phyloP scores from a whole-genome alignment of 345 rosid species.

The Mallotus nudiflorus region DNA sequence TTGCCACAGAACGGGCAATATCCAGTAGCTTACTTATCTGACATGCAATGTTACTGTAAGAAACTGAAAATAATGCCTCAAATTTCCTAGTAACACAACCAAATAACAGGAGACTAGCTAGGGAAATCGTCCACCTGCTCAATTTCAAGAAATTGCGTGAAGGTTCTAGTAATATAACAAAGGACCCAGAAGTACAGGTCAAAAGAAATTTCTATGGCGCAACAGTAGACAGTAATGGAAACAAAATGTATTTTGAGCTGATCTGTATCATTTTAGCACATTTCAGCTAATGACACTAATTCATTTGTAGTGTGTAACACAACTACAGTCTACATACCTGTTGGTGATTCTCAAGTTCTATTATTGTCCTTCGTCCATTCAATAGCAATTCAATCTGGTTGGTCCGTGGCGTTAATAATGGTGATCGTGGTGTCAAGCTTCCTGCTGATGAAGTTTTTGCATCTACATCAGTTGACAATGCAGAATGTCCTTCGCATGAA shows the following conservation, averaged over 20 bases:
- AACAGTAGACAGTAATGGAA: neutral
- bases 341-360: constrained; percentile 78
- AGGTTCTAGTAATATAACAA: neutral
- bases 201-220: neutral
- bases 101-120: neutral
- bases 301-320: neutral
- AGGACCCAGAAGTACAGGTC: neutral
- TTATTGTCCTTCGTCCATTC: constrained; percentile 63
- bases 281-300: neutral
- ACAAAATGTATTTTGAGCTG: neutral
- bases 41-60: constrained; percentile 22
- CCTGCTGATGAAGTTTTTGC: constrained; percentile 58
- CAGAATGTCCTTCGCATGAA: constrained; percentile 43
- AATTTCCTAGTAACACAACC: constrained; percentile 10
- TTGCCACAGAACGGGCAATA: constrained; percentile 76
- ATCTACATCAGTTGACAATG: constrained; percentile 40
- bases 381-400: constrained; percentile 80
- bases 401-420: constrained; percentile 66
- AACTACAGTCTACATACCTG: constrained; percentile 62
- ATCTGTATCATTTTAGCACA: neutral
- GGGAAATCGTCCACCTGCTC: neutral
- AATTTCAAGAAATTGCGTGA: constrained; percentile 3
- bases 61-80: constrained; percentile 4
- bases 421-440: constrained; percentile 92
- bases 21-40: constrained; percentile 80